Evolutionary conservation across 805 yeast genomes (phyloP).

Genomic region (Candida hispaniensis): DNA sequence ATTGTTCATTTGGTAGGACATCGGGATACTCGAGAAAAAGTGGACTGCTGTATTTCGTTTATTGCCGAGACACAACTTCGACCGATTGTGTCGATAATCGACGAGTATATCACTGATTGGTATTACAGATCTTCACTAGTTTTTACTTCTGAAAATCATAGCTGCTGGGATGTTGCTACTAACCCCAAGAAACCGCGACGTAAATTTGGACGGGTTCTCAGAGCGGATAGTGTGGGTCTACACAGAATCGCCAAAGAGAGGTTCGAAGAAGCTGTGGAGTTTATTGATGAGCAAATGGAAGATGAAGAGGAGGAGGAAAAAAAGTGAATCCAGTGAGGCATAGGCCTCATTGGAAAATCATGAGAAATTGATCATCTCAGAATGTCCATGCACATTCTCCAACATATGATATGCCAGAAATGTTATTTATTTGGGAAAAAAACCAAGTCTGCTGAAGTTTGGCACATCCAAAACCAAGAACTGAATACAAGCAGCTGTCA

Average conservation of each 20-base stretch:
- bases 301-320: constrained; percentile 18
- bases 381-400: too few species aligned
- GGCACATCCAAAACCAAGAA: too few species aligned
- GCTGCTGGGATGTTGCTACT: constrained; percentile 62
- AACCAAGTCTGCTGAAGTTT: too few species aligned
- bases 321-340: too few species aligned
- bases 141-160: constrained; percentile 62
- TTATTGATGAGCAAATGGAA: constrained; percentile 34
- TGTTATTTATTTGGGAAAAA: too few species aligned
- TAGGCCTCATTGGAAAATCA: too few species aligned
- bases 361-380: too few species aligned
- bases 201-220: constrained; percentile 81
- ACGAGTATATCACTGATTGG: constrained; percentile 87
- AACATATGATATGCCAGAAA: too few species aligned
- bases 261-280: constrained; percentile 78
- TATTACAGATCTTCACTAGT: constrained; percentile 75
- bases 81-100: constrained; percentile 75
- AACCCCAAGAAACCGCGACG: constrained; percentile 64
- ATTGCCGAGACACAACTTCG: constrained; percentile 59
- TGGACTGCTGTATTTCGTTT: constrained; percentile 60
- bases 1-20: constrained; percentile 82
- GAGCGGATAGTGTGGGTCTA: constrained; percentile 60
- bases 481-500: too few species aligned
- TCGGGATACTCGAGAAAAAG: constrained; percentile 52
- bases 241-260: constrained; percentile 69